phyloP scores from a whole-genome alignment of 2,329 filamentous ascomycete genomes.

The Fusarium sp. region DNA sequence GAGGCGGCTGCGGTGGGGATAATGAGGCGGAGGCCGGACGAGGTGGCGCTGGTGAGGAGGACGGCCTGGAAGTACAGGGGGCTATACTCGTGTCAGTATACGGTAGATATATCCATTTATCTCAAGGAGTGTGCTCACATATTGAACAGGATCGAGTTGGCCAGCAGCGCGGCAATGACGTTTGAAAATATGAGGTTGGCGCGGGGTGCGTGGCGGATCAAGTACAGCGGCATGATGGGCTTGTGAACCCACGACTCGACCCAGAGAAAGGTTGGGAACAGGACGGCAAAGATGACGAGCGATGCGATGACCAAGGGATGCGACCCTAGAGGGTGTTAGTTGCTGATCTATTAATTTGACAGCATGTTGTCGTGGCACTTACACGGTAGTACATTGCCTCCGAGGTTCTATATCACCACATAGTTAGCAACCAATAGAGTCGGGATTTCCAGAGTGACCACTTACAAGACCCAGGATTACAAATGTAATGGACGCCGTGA shows the following conservation, averaged over 20 bases:
- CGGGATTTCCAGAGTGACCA: constrained; percentile 10
- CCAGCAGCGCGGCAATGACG: constrained; percentile 65
- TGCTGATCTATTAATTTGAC: not conserved
- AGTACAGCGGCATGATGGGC: constrained; percentile 73
- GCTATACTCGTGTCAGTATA: constrained; percentile 50
- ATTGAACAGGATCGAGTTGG: constrained; percentile 73
- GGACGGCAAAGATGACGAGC: constrained; percentile 63
- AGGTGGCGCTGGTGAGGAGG: constrained; percentile 77
- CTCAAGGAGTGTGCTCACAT: constrained; percentile 57
- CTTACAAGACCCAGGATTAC: constrained; percentile 72
- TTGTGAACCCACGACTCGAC: constrained; percentile 65
- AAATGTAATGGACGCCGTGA: constrained; percentile 69
- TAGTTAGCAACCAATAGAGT: constrained; percentile 6
- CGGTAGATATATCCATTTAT: not conserved
- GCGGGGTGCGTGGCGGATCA: constrained; percentile 67
- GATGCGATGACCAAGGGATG: constrained; percentile 71
- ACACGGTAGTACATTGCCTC: constrained; percentile 76
- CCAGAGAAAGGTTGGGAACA: constrained; percentile 67
- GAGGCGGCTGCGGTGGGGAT: constrained; percentile 73
- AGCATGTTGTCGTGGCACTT: constrained; percentile 45
- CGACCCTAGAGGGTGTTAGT: constrained; percentile 60
- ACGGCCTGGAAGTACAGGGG: constrained; percentile 86
- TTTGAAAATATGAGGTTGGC: constrained; percentile 73
- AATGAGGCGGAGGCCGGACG: constrained; percentile 80
- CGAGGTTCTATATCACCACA: constrained; percentile 64